Percentiles rank a stretch among this genome's conserved stretches.
These are phyloP conservation scores for Xylariaceae sp. DNA, from an alignment of 2,329 filamentous ascomycete genomes.

Conservation along the genomic window DNA sequence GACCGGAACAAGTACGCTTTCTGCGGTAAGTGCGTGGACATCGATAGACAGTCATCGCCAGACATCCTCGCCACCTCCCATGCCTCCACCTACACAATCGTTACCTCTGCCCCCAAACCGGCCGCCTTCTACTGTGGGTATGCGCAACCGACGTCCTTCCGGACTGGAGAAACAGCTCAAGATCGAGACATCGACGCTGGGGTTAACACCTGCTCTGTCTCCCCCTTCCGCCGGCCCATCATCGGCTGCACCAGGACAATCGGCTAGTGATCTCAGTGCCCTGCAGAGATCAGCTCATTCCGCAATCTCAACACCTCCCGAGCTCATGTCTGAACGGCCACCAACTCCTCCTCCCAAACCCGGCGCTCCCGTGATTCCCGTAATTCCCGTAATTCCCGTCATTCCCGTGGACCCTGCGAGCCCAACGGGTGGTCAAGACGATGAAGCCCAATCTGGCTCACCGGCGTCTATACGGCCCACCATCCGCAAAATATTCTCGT, in stretches of 20 bases:
- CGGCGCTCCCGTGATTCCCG: constrained; percentile 20
- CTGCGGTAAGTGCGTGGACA: constrained; percentile 62
- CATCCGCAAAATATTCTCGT: constrained; percentile 64
- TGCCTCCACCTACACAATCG: constrained; percentile 46
- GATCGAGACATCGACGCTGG: constrained; percentile 65
- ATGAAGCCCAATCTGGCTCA: constrained; percentile 45
- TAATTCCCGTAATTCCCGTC: constrained; percentile 26
- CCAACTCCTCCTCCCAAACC: constrained; percentile 33
- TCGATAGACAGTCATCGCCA: constrained; percentile 22
- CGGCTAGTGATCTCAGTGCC: constrained; percentile 34
- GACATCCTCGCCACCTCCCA: constrained; percentile 30
- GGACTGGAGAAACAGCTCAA: constrained; percentile 81
- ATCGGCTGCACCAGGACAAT: constrained; percentile 26
- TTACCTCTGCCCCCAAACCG: constrained; percentile 38
- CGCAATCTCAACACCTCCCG: constrained; percentile 32
- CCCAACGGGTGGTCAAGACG: constrained; percentile 32
- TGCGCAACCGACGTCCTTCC: constrained; percentile 72
- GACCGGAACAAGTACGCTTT: constrained; percentile 61
- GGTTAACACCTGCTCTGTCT: constrained; percentile 23
- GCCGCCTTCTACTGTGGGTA: constrained; percentile 39
- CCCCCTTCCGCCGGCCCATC: constrained; percentile 23
- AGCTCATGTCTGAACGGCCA: constrained; percentile 30
- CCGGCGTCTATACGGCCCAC: constrained; percentile 44
- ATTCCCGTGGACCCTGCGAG: constrained; percentile 29
- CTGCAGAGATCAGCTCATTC: constrained; percentile 41